Base-by-base conservation (phyloP, 768 basidiomycete species). In the Suillus paluster region DNA sequence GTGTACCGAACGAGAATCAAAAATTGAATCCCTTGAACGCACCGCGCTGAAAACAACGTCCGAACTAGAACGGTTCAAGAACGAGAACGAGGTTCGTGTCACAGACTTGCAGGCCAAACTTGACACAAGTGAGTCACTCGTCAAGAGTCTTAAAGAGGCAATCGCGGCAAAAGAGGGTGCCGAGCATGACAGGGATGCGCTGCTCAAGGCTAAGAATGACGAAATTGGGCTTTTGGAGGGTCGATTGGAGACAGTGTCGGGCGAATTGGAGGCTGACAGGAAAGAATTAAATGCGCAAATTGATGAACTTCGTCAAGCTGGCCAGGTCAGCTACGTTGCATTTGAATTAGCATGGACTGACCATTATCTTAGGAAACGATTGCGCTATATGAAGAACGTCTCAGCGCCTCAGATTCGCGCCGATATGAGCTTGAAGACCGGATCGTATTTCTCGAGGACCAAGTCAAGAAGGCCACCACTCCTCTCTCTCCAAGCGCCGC, bases 341-440 rank as follows among this genome's bases (percentile, higher is more conserved):
- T 55, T 44, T 54, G 21, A 60, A 48, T 59, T 50, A 21, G 66
- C 30, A 17, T 59, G 14, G 23, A 15, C 12, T 55, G 57, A 61
- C 67, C 23, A 58, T 60, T 57, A 53, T 53, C 27, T 30, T 69
- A 95, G 92, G 94, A 95, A 86, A 94, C 95, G 0, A 97, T 97
- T 62, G 92, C 93, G 21, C 81, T 97, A 12, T 98, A 99, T 70
- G 97, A 99, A 77, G 94, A 95, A 70, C 86, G 89, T 41, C 79
- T 97, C 6, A 90, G 85, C 61, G 81, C 81, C 2, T 83, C 86
- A 23, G 91, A 95, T 67, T 79, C 80, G 15, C 83, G 85, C 64
- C 85, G 90, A 49, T 92, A 93, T 67, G 94, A 96, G 67, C 80
- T 91, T 63, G 92, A 96, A 68, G 83, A 86, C 52, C 81, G 80